Base-by-base conservation (phyloP, 371 early-diverging fungal genomes). In the Smittium culicis region DNA sequence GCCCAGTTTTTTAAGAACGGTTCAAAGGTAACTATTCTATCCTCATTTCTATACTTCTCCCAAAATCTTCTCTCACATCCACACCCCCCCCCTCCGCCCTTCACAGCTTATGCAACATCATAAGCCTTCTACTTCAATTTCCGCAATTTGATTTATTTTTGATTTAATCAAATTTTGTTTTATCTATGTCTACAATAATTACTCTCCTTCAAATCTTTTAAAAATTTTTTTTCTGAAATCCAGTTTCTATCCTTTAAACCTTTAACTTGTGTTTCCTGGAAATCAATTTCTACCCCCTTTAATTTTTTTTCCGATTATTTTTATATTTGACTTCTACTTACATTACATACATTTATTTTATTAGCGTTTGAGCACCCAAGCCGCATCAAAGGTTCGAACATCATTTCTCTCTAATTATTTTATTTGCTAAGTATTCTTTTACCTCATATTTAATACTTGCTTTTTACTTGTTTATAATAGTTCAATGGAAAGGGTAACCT, bases 1-100 rank as follows among this genome's bases (percentile, higher is more conserved):
- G 65, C 69, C 59, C 66, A 70, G 34, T 33, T 66, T 27, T 74
- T 74, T 35, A 74, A 66, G 58, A 69, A 68, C 67, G 66, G 73
- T 14, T 30, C 75, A 45, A 73, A 70, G 70, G 73, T 73, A 71
- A 70, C 34, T 24, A 20, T 25, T 24, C 54, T 56, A 11, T 27
- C 34, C 29, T 28, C n/a, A 65, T 24, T 67, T 27, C 11, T 11
- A 32, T 11, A 34, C 34, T 60, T 30, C 20, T 60, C 8, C 34
- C 5, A 34, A 11, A 30, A 32, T n/a, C n/a, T n/a, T n/a, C n/a
- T n/a, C n/a, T n/a, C n/a, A n/a, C n/a, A n/a, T n/a, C n/a, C n/a
- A n/a, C n/a, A n/a, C n/a, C n/a, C n/a, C n/a, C n/a, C n/a, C n/a
- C n/a, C n/a, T n/a, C n/a, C n/a, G n/a, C n/a, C n/a, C n/a, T n/a